These are phyloP conservation scores for Coprinopsis sp. DNA, from an alignment of 768 basidiomycete species.

Conservation along the genomic window DNA sequence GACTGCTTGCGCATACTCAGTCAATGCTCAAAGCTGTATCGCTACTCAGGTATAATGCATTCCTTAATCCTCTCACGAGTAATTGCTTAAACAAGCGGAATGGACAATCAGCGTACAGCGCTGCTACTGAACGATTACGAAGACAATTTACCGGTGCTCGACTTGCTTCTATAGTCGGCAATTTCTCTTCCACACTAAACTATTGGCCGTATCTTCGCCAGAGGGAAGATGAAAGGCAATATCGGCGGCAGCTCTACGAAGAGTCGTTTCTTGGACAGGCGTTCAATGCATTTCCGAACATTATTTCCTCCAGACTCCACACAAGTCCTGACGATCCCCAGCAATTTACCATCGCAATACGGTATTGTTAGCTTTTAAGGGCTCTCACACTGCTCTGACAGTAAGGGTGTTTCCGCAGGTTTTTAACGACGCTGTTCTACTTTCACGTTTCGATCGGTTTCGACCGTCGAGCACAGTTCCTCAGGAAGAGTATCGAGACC, in stretches of 20 bases:
- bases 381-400: neutral
- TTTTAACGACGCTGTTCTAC: constrained; percentile 58
- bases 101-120: constrained; percentile 49
- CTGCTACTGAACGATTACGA: constrained; percentile 47
- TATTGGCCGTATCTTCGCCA: constrained; percentile 68
- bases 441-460: constrained; percentile 54
- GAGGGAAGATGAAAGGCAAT: constrained; percentile 40
- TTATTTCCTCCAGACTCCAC: constrained; percentile 50
- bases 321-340: constrained; percentile 51
- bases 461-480: constrained; percentile 19
- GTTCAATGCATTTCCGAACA: constrained; percentile 24
- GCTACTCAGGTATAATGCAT: constrained; percentile 12
- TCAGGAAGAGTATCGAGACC: constrained; percentile 35
- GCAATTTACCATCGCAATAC: constrained; percentile 51
- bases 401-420: constrained; percentile 35
- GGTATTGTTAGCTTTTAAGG: constrained; percentile 43
- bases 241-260: constrained; percentile 36
- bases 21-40: constrained; percentile 41
- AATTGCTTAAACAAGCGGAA: neutral
- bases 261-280: constrained; percentile 46
- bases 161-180: constrained; percentile 32
- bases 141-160: constrained; percentile 48
- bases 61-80: no score
- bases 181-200: constrained; percentile 44
- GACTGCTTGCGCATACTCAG: constrained; percentile 41